These are phyloP conservation scores for Beauveria brongniartii DNA, from an alignment of 2,329 filamentous ascomycete genomes.

Conservation along the genomic window DNA sequence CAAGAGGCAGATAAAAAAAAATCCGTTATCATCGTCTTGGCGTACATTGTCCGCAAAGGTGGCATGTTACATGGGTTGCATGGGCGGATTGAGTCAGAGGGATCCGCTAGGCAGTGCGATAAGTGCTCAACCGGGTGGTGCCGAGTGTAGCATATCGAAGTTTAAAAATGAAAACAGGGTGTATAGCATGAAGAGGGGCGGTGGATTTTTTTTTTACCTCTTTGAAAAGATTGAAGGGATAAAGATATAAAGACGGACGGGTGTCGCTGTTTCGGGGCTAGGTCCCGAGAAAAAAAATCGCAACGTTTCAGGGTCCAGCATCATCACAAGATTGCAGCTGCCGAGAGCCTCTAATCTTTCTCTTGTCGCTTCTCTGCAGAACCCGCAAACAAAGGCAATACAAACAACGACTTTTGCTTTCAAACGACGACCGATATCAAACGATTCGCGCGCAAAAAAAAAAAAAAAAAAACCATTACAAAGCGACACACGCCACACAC, in stretches of 20 bases:
- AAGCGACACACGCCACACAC: not conserved
- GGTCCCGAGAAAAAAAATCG: not conserved
- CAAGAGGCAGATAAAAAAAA: not conserved
- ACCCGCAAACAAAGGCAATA: too few relatives aligned
- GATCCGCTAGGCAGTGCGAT: not conserved
- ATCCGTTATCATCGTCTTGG: not conserved
- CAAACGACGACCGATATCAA: not conserved
- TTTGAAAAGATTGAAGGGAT: not conserved
- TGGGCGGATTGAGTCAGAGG: not conserved
- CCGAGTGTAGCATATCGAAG: not conserved
- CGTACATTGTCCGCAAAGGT: not conserved
- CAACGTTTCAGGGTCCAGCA: not conserved
- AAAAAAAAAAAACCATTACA: too few relatives aligned
- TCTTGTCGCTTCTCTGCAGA: not conserved
- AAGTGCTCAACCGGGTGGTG: not conserved
- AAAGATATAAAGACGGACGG: not conserved
- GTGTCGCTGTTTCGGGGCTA: not conserved
- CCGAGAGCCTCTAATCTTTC: not conserved
- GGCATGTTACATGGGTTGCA: not conserved
- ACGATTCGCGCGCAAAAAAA: not conserved
- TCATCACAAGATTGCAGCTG: not conserved
- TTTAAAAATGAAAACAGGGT: not conserved
- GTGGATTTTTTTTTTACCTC: not conserved
- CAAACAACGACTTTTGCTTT: too few relatives aligned
- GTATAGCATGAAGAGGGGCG: not conserved